Evolutionary conservation across 371 early-diverging fungal genomes (phyloP), one percentile per base, ranked within the genome.

Genomic region (Mortierella sp.): DNA sequence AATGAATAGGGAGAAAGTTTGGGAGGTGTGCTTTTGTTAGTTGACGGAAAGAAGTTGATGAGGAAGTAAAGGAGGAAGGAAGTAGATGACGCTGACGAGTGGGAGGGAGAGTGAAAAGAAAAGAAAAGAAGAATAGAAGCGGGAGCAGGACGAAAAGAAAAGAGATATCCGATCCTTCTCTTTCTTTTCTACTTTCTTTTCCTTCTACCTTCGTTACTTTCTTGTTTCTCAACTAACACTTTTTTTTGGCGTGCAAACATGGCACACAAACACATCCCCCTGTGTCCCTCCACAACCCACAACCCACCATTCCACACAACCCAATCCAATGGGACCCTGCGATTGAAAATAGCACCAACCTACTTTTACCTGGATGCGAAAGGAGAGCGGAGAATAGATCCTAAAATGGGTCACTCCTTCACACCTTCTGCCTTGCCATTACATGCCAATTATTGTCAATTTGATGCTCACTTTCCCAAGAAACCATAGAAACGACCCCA

Each of bases 371-470:
- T 32, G 60, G 41, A 7, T 65, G 56, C 56, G 29, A 29, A 29
- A 27, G 27, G 6, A 24, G 58, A 58, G 65, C 65, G 65, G 65
- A 65, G 65, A 65, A 65, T 65, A 65, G 65, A 65, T 65, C 65
- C 65, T 38, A 65, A 65, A 38, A 65, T 65, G 65, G 65, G 65
- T 65, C 29, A 32, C 32, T 5, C 16, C 32, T 27, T 12, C 27
- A 58, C 29, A 3, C 32, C 16, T 14, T 35, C 35, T 16, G 58
- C 58, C n/a, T 29, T 29, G 58, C 60, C 32, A 41, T 41, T 41
- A 6, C 41, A 6, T 41, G 41, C 41, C 41, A 41, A 6, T 41
- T 7, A 41, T 41, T 41, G 41, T 41, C 60, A 32, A 29, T 51
- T 51, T 51, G 18, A 51, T 21, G 29, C 60, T 60, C 60, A 14